A percentile compares a stretch with the other conserved stretches of the same genome.
Evolutionary conservation across 2,329 filamentous ascomycete species (phyloP).

Genomic region (Whalleya microplaca): DNA sequence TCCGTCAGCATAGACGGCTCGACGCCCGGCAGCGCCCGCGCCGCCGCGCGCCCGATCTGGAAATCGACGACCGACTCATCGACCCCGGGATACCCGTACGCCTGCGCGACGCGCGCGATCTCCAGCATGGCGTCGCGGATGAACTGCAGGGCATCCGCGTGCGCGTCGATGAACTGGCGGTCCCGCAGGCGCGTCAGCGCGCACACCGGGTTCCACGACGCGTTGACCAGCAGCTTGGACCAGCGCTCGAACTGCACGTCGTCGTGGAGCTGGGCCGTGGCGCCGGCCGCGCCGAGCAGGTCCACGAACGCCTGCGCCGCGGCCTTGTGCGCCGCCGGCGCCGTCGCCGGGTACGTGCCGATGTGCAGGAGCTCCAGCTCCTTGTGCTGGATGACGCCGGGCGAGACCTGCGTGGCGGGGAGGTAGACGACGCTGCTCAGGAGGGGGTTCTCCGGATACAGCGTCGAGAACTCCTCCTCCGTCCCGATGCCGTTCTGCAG

Average conservation of each 20-base stretch:
- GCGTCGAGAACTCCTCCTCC: conserved; percentile 50
- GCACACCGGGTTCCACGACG: conserved; percentile 59
- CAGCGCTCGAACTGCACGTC: conserved; percentile 58
- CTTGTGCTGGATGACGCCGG: conserved; percentile 50
- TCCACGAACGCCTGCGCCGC: conserved; percentile 42
- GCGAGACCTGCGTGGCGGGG: conserved; percentile 52
- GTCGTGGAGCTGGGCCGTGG: conserved; percentile 45
- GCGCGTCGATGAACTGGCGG: conserved; percentile 44
- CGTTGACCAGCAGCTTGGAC: conserved; percentile 59
- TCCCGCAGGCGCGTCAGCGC: conserved; percentile 54
- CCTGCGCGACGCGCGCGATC: conserved; percentile 38
- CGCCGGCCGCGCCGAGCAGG: conserved; percentile 47
- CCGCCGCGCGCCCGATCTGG: conserved; percentile 29
- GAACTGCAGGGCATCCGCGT: conserved; percentile 26
- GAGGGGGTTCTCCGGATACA: conserved; percentile 54
- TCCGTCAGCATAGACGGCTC: conserved; percentile 41
- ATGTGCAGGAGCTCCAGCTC: conserved; percentile 53
- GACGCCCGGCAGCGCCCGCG: conserved; percentile 30
- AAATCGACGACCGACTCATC: conserved; percentile 36
- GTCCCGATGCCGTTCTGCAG: conserved; percentile 62
- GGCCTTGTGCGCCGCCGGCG: conserved; percentile 29
- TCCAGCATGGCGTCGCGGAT: conserved; percentile 40
- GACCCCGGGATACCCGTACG: conserved; percentile 36
- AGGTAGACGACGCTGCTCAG: conserved; percentile 58
- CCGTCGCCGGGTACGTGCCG: conserved; percentile 50